Conservation (phyloP, 768 basidiomycete genomes). For the Tulasnella sp. region DNA sequence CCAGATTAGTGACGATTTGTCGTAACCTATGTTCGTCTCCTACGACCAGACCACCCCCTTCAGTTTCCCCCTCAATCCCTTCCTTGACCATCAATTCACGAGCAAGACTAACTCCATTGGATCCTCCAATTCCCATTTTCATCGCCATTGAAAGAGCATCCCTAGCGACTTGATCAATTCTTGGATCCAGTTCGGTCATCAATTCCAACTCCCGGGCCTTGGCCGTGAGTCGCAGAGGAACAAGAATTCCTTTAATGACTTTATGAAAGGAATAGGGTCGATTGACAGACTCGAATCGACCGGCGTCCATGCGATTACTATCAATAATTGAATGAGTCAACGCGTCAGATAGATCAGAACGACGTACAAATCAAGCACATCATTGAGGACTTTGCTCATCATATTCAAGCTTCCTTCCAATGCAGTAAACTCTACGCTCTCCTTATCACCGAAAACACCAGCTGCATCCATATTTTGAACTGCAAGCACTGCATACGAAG, state of each 20-base stretch:
- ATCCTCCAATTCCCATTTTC: no score
- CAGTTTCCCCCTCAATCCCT: constrained; percentile 8
- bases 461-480: constrained; percentile 87
- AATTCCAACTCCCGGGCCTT: constrained; percentile 20
- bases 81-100: constrained; percentile 12
- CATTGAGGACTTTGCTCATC: constrained; percentile 60
- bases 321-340: background rate
- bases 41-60: constrained; percentile 21
- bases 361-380: constrained; percentile 33
- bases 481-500: constrained; percentile 41
- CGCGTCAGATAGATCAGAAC: background rate
- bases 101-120: no score
- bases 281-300: constrained; percentile 43
- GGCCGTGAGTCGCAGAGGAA: constrained; percentile 24
- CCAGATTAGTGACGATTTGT: constrained; percentile 21
- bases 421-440: constrained; percentile 80
- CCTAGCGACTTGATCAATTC: constrained; percentile 23
- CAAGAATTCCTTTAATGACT: constrained; percentile 30
- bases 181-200: constrained; percentile 21
- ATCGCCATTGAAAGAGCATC: constrained; percentile 14
- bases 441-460: constrained; percentile 53
- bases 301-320: constrained; percentile 49
- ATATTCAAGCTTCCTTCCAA: constrained; percentile 68
- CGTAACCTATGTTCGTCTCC: constrained; percentile 28
- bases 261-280: constrained; percentile 34